phyloP scores from a whole-genome alignment of 306 rosid species.

The Urtica urens region DNA sequence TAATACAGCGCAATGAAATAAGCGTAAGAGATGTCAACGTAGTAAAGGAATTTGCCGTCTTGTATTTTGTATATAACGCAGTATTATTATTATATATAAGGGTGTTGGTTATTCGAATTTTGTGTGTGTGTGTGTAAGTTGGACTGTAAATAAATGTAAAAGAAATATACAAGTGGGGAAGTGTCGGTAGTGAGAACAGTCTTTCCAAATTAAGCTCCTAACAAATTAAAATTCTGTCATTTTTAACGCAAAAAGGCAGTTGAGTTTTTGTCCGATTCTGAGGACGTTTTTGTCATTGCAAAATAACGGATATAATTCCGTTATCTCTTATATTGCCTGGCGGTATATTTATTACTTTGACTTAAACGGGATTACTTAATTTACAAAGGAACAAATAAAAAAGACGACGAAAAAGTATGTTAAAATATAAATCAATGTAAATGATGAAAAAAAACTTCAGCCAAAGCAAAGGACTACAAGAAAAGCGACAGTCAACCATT shows the following conservation, averaged over 20 bases:
- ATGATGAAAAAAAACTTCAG: neutral
- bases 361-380: too few relatives aligned
- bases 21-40: too few relatives aligned
- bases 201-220: neutral
- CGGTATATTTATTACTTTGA: neutral
- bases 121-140: too few relatives aligned
- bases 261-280: slow-evolving; percentile 16
- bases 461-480: too few relatives aligned
- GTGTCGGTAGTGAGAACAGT: slow-evolving; percentile 17
- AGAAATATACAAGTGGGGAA: neutral
- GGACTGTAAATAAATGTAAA: too few relatives aligned
- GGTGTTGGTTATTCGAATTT: too few relatives aligned
- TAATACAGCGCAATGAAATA: too few relatives aligned
- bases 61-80: too few relatives aligned
- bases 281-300: slow-evolving; percentile 15
- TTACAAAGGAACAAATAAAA: neutral
- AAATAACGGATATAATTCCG: slow-evolving; percentile 27
- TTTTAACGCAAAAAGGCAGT: neutral
- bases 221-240: neutral
- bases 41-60: too few relatives aligned
- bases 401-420: neutral
- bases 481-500: too few relatives aligned
- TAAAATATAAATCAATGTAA: neutral
- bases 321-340: slow-evolving; percentile 3
- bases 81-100: too few relatives aligned